A percentile compares a stretch with the other conserved stretches of the same genome.
Conservation (phyloP, 1,284 basidiomycete genomes). For the Cutaneotrichosporon arboriforme region DNA sequence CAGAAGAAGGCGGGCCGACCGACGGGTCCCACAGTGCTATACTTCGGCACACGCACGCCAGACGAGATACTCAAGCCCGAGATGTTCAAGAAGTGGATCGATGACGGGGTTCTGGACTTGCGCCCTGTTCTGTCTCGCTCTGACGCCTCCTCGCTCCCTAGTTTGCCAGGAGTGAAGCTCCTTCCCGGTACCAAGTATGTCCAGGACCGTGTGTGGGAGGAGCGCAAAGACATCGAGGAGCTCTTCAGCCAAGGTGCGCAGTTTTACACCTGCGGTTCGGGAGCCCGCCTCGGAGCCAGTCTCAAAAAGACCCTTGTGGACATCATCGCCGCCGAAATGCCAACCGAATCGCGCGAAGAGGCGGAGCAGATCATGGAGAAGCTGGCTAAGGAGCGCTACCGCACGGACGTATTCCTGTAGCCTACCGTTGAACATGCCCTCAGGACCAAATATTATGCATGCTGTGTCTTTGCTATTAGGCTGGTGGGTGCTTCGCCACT, state of each 20-base stretch:
- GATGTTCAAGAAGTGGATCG: constrained; percentile 51
- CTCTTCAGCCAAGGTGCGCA: constrained; percentile 48
- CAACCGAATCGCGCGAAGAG: neutral
- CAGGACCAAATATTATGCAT: too few species aligned
- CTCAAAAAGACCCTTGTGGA: constrained; percentile 14
- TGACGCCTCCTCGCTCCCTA: constrained; percentile 6
- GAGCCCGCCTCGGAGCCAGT: constrained; percentile 11
- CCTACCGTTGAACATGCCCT: too few species aligned
- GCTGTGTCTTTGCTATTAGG: too few species aligned
- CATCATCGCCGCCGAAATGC: constrained; percentile 6
- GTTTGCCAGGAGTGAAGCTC: neutral
- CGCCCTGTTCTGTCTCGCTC: constrained; percentile 52
- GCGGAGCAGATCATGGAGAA: constrained; percentile 4
- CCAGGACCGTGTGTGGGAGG: constrained; percentile 52
- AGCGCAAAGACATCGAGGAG: constrained; percentile 46
- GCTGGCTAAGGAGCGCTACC: constrained; percentile 8
- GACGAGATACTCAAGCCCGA: constrained; percentile 53
- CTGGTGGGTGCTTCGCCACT: too few species aligned
- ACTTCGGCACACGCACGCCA: constrained; percentile 52
- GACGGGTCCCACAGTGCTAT: constrained; percentile 51
- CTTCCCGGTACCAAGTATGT: constrained; percentile 8
- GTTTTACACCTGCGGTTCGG: constrained; percentile 54
- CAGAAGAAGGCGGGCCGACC: constrained; percentile 52
- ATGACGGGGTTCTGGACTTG: constrained; percentile 53
- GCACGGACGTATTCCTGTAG: constrained; percentile 25